Conservation (phyloP, 1,284 basidiomycete species). For the Irpex sp. region DNA sequence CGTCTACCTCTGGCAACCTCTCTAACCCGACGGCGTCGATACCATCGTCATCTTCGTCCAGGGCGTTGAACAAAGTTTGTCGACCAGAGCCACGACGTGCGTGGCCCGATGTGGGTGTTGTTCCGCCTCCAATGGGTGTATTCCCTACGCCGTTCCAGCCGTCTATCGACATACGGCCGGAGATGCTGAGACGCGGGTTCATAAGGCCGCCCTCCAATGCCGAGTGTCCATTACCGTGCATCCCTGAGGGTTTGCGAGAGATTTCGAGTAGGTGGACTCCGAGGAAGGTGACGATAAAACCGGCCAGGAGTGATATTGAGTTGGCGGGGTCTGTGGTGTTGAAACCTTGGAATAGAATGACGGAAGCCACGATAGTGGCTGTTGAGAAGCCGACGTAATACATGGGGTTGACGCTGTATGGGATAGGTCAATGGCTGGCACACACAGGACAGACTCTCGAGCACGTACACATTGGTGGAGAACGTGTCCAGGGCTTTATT, state of each 20-base stretch:
- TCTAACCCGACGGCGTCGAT: constrained; percentile 24
- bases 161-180: constrained; percentile 68
- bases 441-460: constrained; percentile 9
- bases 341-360: constrained; percentile 96
- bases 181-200: constrained; percentile 70
- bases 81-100: constrained; percentile 50
- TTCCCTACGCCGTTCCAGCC: constrained; percentile 55
- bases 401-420: constrained; percentile 87
- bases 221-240: constrained; percentile 43
- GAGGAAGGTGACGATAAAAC: constrained; percentile 88
- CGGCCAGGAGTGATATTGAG: constrained; percentile 81
- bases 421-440: neutral
- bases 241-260: constrained; percentile 63
- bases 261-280: constrained; percentile 90
- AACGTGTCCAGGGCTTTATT: constrained; percentile 98
- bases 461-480: constrained; percentile 92
- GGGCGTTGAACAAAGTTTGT: constrained; percentile 67
- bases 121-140: constrained; percentile 31
- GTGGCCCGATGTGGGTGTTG: constrained; percentile 32
- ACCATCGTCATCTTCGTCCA: constrained; percentile 39
- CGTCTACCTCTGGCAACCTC: constrained; percentile 30
- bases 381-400: constrained; percentile 99
- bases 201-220: constrained; percentile 72
- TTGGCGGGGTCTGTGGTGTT: constrained; percentile 85
- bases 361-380: constrained; percentile 90